Evolutionary conservation across 305 asterid genomes (phyloP).

Genomic region (Fraxinus albicans): DNA sequence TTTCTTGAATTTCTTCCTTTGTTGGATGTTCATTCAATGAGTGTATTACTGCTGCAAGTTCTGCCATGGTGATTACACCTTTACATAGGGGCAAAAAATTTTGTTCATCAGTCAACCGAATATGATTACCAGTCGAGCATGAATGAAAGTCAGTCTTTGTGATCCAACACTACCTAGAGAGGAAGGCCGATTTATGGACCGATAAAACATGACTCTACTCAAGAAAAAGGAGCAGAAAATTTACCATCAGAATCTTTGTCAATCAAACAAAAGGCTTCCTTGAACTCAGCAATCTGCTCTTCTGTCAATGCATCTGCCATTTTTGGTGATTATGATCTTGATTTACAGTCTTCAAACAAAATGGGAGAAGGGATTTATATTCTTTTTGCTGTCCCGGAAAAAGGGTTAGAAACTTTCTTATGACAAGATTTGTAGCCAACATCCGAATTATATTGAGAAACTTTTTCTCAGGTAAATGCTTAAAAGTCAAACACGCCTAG

Average conservation of each 20-base stretch:
- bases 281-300: conserved; percentile 45
- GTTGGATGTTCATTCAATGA: conserved; percentile 66
- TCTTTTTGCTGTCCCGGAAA: not conserved
- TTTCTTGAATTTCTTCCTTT: conserved; percentile 59
- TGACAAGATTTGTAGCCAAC: conserved; percentile 4
- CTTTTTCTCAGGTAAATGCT: not conserved
- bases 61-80: conserved; percentile 69
- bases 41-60: conserved; percentile 54
- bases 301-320: conserved; percentile 45
- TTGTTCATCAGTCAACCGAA: not conserved
- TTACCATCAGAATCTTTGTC: conserved; percentile 57
- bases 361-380: not conserved
- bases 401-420: not conserved
- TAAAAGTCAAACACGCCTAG: conserved; percentile 29
- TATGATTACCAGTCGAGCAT: not conserved
- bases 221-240: not conserved
- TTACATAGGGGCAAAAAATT: not conserved
- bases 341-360: not conserved
- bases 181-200: not conserved
- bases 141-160: not conserved
- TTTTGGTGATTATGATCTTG: not conserved
- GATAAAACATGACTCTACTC: not conserved
- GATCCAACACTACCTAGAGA: not conserved
- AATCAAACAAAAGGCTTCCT: conserved; percentile 45
- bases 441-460: conserved; percentile 15